phyloP scores from a whole-genome alignment of 1,139 yeast genomes.

The Ogataea hybrid region DNA sequence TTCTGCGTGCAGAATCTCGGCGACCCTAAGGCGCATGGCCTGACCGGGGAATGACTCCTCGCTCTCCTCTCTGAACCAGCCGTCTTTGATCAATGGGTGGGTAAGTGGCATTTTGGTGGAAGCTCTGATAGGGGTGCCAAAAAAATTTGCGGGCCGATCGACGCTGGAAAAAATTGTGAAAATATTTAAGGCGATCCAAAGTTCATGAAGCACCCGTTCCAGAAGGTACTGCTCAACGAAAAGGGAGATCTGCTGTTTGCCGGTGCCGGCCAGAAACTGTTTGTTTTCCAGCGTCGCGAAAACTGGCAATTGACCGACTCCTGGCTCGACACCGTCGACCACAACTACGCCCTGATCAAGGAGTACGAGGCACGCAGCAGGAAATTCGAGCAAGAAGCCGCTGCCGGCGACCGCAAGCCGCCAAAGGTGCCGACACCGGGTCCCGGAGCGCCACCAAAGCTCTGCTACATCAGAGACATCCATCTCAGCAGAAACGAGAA shows the following conservation, averaged over 20 bases:
- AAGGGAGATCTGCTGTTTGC: constrained; percentile 50
- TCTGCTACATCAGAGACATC: constrained; percentile 64
- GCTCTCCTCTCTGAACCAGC: constrained; percentile 90
- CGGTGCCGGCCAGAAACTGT: constrained; percentile 55
- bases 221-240: constrained; percentile 44
- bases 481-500: constrained; percentile 51
- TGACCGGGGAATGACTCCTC: constrained; percentile 96
- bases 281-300: constrained; percentile 41
- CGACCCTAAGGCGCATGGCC: constrained; percentile 83
- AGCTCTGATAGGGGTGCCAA: neutral
- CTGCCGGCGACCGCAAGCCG: constrained; percentile 32
- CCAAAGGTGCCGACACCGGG: constrained; percentile 54
- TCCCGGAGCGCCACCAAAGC: constrained; percentile 63
- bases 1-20: constrained; percentile 70
- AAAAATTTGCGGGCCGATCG: constrained; percentile 12
- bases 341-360: constrained; percentile 40
- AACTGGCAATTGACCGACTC: constrained; percentile 31
- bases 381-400: constrained; percentile 31
- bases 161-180: constrained; percentile 3
- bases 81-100: constrained; percentile 46
- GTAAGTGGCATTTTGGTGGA: constrained; percentile 14
- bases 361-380: constrained; percentile 45
- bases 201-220: constrained; percentile 66
- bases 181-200: neutral
- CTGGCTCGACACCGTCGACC: constrained; percentile 60